These are phyloP conservation scores for Cinnamomum chago DNA, from an alignment of 164 flowering plant genomes.

Conservation along the genomic window DNA sequence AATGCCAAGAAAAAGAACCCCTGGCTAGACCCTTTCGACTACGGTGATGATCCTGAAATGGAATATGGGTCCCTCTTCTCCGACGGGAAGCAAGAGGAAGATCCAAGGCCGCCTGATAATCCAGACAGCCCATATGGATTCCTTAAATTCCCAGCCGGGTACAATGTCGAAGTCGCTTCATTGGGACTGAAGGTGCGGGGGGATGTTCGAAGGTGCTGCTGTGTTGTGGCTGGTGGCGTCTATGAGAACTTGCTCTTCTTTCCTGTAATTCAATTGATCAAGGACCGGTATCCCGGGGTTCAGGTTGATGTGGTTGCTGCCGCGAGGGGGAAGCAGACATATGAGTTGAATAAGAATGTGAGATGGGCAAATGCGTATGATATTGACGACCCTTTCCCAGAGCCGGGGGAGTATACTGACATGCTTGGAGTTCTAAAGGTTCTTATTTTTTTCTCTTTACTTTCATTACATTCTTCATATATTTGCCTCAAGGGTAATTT, in stretches of 20 bases:
- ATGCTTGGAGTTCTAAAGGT: constrained; percentile 84
- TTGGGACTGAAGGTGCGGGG: constrained; percentile 68
- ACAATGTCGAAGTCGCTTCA: constrained; percentile 60
- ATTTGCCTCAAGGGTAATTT: neutral
- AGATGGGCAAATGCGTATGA: constrained; percentile 83
- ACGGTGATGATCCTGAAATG: constrained; percentile 71
- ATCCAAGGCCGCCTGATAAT: constrained; percentile 69
- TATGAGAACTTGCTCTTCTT: constrained; percentile 84
- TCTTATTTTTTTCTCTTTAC: constrained; percentile 1
- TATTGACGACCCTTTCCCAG: constrained; percentile 67
- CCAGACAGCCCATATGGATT: constrained; percentile 83
- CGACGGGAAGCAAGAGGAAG: constrained; percentile 90
- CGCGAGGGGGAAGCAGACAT: constrained; percentile 70
- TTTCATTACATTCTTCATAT: neutral
- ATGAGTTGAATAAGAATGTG: constrained; percentile 88
- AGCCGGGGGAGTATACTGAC: constrained; percentile 77
- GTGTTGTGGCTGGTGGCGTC: constrained; percentile 73
- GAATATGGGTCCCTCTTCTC: constrained; percentile 59
- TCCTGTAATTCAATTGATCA: constrained; percentile 76
- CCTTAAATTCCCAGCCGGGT: constrained; percentile 81
- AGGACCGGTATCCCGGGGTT: constrained; percentile 90
- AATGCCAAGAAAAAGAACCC: constrained; percentile 57
- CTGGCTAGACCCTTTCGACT: constrained; percentile 86
- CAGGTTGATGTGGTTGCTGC: constrained; percentile 64
- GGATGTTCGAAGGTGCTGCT: constrained; percentile 82